Conservation (phyloP, 345 rosid genomes). For the Combretum micranthum region DNA sequence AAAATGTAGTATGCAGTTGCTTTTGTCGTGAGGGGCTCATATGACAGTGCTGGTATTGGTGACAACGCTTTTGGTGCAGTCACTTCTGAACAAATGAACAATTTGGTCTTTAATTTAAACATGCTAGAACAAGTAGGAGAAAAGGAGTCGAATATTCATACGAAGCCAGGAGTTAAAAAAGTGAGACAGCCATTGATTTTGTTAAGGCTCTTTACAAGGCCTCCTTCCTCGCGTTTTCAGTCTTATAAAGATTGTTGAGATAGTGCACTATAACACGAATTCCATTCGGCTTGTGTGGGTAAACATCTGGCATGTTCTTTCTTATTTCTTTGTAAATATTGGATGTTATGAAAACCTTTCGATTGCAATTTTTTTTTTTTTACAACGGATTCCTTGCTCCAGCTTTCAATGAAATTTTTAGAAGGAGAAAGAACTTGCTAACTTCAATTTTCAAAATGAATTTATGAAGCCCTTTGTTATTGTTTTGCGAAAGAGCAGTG, state of each 20-base stretch:
- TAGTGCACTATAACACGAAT: constrained; percentile 99
- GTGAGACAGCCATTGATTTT: constrained; percentile 92
- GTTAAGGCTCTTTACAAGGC: constrained; percentile 99
- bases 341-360: constrained; percentile 98
- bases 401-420: constrained; percentile 89
- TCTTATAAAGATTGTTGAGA: constrained; percentile 98
- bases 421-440: constrained; percentile 96
- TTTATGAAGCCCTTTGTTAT: constrained; percentile 99
- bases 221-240: constrained; percentile 93
- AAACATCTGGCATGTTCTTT: constrained; percentile 94
- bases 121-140: constrained; percentile 97
- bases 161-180: constrained; percentile 90
- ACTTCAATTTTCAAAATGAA: constrained; percentile 96
- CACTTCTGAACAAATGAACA: constrained; percentile 90
- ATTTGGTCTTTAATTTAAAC: constrained; percentile 81
- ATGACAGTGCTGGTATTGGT: constrained; percentile 91
- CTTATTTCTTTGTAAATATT: constrained; percentile 90
- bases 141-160: constrained; percentile 91
- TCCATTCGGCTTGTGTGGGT: constrained; percentile 99
- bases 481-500: constrained; percentile 97
- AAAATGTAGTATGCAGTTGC: constrained; percentile 81
- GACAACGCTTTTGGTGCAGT: constrained; percentile 62
- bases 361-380: constrained; percentile 93
- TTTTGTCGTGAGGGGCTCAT: constrained; percentile 90
- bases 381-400: constrained; percentile 97